Conservation (phyloP, 169 alveolate species). For the Plasmodium berghei region DNA sequence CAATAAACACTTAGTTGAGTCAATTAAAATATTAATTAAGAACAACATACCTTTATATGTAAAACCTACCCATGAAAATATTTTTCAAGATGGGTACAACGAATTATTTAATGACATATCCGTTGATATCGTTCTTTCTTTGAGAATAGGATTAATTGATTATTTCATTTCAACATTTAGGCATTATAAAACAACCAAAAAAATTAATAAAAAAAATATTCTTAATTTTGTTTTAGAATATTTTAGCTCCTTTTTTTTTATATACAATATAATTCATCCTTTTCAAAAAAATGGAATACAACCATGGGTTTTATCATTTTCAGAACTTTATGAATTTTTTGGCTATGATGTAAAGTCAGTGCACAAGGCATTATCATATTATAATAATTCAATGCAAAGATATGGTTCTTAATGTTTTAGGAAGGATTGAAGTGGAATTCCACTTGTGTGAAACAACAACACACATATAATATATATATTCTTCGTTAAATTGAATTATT, state of each 20-base stretch:
- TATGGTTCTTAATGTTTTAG: conserved; percentile 9
- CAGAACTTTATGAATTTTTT: conserved; percentile 56
- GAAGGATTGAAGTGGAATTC: background rate
- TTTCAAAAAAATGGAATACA: conserved; percentile 67
- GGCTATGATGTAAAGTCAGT: conserved; percentile 25
- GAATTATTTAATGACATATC: background rate
- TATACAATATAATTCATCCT: conserved; percentile 49
- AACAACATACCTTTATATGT: conserved; percentile 59
- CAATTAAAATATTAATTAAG: conserved; percentile 5
- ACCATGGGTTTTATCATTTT: conserved; percentile 58
- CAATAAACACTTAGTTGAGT: conserved; percentile 7
- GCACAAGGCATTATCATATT: conserved; percentile 31
- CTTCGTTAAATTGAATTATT: no score
- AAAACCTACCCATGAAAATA: conserved; percentile 24
- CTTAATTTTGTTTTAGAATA: conserved; percentile 20
- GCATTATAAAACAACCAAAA: background rate
- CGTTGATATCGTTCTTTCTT: conserved; percentile 48
- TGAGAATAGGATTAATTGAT: conserved; percentile 33
- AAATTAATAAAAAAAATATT: background rate
- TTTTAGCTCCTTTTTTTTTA: conserved; percentile 46
- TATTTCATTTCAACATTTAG: background rate
- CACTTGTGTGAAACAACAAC: no score
- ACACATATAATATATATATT: no score
- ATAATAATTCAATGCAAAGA: conserved; percentile 33
- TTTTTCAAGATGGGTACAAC: conserved; percentile 8